Evolutionary conservation across 257 asterid species (phyloP), one percentile per base, ranked within the genome.

Genomic region (Linaria vulgaris): DNA sequence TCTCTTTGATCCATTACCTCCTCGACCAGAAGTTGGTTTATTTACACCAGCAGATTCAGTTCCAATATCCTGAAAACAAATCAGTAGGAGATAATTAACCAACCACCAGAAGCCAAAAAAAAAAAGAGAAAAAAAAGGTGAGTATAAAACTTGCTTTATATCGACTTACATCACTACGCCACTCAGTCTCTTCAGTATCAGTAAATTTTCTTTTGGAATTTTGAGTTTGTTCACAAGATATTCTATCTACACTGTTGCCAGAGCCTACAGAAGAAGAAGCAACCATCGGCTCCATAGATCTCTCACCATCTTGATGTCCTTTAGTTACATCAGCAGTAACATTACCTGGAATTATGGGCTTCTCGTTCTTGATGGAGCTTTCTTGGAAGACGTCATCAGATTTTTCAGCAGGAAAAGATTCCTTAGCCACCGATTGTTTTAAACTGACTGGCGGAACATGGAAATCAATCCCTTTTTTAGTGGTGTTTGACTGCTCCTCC

Each of bases 211-310:
- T 75, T 73, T 94, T 94, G 9, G 80, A 74, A 59, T 75, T 72
- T 37, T 73, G 82, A 0, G 80, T 84, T 62, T 70, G 91, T 43
- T 84, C 90, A 50, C 76, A 81, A 21, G 99, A 90, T 74, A 83
- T 77, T 74, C 89, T 78, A 62, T 85, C 95, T 15, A 69, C 90
- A 64, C 95, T 81, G 49, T 85, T 80, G 16, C 87, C 97, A 13
- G 99, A 94, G 70, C 99, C 88, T 6, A 87, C 96, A 56, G 99
- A 94, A 64, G 98, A 91, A 37, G 86, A 83, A 77, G 86, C 90
- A 74, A 82, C 83, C 72, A 72, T 69, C 45, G 84, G 85, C 73
- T 90, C 95, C 45, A 72, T 74, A 41, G 38, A 67, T 76, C 56
- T 79, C 72, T 87, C 95, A 31, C 75, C 76, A 56, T 74, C 78